Base-by-base conservation (phyloP, 2,329 filamentous ascomycete species). In the Grosmannia penicillata region DNA sequence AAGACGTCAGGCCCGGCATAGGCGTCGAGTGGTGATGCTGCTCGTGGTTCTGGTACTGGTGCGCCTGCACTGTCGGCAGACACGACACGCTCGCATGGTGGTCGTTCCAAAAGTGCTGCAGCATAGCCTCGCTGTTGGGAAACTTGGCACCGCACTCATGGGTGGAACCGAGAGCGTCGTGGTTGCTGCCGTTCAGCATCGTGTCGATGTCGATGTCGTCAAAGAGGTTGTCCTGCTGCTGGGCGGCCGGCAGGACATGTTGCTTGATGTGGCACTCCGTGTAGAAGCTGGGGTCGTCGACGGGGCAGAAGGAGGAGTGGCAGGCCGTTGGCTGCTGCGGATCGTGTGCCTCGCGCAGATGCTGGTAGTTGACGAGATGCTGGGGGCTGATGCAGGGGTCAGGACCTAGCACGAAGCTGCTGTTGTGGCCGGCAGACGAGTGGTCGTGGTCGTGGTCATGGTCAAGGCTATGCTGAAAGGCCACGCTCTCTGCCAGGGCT, bases 271-370 rank as follows among this genome's bases (percentile, higher is more conserved):
- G 45, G 36, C 47, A 49, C 25, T 47, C 37, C 13, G 46, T 37
- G 33, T 48, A 49, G 23, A 49, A 49, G 25, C 15, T 44, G 18
- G 47, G 47, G 17, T 48, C 45, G 1, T 49, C 40, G 4, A 49
- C 40, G 2, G 47, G 47, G 24, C 47, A 49, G 4, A 36, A 15
- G 0, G 41, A 19, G 4, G 39, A 45, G 4, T 25, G 44, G 35
- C 47, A 49, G 3, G 38, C 37, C 8, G 40, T 22, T 2, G 45
- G 45, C 27, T 46, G 40, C 3, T 42, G 24, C 1, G 47, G 47
- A 27, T 49, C 42, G 37, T 49, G 47, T 2, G 43, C 43, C 18
- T 47, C 38, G 18, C 36, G 38, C 8, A 49, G 28, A 22, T 49
- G 47, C 25, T 43, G 41, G 23, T 43, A 47, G 43, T 47, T 49